These are phyloP conservation scores for Coccinonectria pachysandricola DNA, from an alignment of 2,329 filamentous ascomycete species.

Conservation along the genomic window DNA sequence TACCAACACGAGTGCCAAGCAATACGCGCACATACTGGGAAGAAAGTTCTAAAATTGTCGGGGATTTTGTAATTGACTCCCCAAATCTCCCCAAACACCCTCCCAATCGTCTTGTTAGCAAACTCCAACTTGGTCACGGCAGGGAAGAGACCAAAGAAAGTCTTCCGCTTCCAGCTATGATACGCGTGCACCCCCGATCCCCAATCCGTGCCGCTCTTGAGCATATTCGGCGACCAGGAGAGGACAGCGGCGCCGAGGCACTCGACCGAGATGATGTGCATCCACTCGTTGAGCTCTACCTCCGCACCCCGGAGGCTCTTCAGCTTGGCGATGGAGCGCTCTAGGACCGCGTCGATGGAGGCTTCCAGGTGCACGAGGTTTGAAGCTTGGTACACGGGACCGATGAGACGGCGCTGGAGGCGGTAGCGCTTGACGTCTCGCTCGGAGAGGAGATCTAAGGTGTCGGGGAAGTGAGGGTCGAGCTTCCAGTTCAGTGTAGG, in stretches of 20 bases:
- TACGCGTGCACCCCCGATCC: constrained; percentile 39
- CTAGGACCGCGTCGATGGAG: constrained; percentile 31
- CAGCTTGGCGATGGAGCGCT: constrained; percentile 25
- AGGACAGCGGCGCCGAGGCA: constrained; percentile 39
- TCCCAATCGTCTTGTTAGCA: constrained; percentile 24
- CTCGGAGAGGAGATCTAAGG: constrained; percentile 41
- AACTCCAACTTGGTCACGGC: constrained; percentile 28
- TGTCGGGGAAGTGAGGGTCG: constrained; percentile 28
- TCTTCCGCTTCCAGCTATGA: constrained; percentile 40
- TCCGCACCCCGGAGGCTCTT: constrained; percentile 25
- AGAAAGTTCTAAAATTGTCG: constrained; percentile 36
- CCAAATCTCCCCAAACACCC: constrained; percentile 34
- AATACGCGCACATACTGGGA: constrained; percentile 36
- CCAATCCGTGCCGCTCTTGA: constrained; percentile 33
- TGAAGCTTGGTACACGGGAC: constrained; percentile 34
- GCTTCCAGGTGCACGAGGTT: constrained; percentile 32
- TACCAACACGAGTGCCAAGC: too few species aligned
- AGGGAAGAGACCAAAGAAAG: constrained; percentile 41
- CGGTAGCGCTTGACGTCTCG: constrained; percentile 36
- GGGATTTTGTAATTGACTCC: constrained; percentile 34
- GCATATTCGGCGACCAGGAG: constrained; percentile 41
- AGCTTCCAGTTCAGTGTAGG: constrained; percentile 31
- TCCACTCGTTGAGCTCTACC: constrained; percentile 43
- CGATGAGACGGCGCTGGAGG: constrained; percentile 38
- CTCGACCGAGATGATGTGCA: constrained; percentile 45